Evolutionary conservation across 192 early-diverging fungal genomes (phyloP), one percentile per base, ranked within the genome.

Genomic region (Umbelopsis ramanniana): DNA sequence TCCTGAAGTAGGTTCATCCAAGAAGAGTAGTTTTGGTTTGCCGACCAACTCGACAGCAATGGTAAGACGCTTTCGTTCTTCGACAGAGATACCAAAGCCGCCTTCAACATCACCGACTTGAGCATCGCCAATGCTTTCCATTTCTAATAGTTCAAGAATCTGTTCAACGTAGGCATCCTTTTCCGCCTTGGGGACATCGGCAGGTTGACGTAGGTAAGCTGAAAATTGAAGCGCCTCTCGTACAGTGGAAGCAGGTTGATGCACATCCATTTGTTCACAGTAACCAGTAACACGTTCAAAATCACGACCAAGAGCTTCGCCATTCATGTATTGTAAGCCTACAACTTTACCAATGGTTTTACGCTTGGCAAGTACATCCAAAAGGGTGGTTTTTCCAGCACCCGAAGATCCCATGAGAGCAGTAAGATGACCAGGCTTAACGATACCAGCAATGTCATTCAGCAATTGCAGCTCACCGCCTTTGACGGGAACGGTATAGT

Each of bases 1-100:
- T 17, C 96, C 96, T 24, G 91, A 93, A 0, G 94, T 96, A 21
- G 96, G 96, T 76, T 93, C 96, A 81, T 96, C 94, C 72, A 96
- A 83, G 82, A 97, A 93, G 43, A 97, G 84, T 33, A 92, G 75
- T 70, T 89, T 85, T 15, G 91, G 90, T 80, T 90, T 84, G 15
- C 93, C 85, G 7, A 95, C 88, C 37, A 97, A 83, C 77, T 97
- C 93, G 26, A 93, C 84, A 37, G 90, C 96, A 66, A 97, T 94
- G 14, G 91, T 93, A 37, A 97, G 82, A 15, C 94, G 89, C 74
- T 95, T 91, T 74, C 92, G 93, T 80, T 97, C 93, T 57, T 93
- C 94, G 15, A 95, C 88, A n/a, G 90, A 92, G 57, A 96, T 93
- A 60, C 95, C 95, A 74, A 91, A 79, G 38, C 85, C 84, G 2